Evolutionary conservation across 345 rosid genomes (phyloP).

Genomic region (Euphorbia tirucalli): DNA sequence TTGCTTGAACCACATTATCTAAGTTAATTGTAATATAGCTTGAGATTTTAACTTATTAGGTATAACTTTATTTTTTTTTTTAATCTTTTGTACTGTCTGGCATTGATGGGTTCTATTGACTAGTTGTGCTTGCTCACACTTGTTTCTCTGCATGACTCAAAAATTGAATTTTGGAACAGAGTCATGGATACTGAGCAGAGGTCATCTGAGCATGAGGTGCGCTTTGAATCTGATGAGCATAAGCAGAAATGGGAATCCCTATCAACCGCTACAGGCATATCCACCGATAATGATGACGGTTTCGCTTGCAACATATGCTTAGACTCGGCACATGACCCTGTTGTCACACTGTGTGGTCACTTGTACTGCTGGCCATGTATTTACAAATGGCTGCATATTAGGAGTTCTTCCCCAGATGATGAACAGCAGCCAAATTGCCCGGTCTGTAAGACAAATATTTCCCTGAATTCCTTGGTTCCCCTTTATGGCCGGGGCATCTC

Average conservation of each 20-base stretch:
- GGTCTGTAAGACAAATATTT: slow-evolving; percentile 31
- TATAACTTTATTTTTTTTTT: too few relatives aligned
- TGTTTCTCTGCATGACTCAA: not conserved
- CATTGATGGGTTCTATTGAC: not conserved
- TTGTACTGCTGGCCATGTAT: slow-evolving; percentile 39
- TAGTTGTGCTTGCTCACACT: too few relatives aligned
- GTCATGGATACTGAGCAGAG: slow-evolving; percentile 36
- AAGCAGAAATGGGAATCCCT: slow-evolving; percentile 40
- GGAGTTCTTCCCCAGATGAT: slow-evolving; percentile 15
- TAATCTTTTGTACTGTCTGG: too few relatives aligned
- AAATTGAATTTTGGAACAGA: slow-evolving; percentile 28
- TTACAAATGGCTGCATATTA: slow-evolving; percentile 30
- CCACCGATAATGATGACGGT: slow-evolving; percentile 3
- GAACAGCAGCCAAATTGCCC: slow-evolving; percentile 29
- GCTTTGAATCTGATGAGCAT: slow-evolving; percentile 32
- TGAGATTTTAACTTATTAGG: not conserved
- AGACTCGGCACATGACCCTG: slow-evolving; percentile 33
- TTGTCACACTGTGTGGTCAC: slow-evolving; percentile 37
- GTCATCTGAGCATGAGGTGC: slow-evolving; percentile 37
- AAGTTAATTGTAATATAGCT: not conserved
- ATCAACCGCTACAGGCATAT: slow-evolving; percentile 16
- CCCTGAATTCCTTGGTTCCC: slow-evolving; percentile 23
- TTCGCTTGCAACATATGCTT: slow-evolving; percentile 37
- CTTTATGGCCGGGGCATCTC: slow-evolving; percentile 26
- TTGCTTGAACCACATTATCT: not conserved